Evolutionary conservation across 495 filamentous ascomycete species (phyloP), one percentile per base, ranked within the genome.

Genomic region (Sabuloglossum arenarium): DNA sequence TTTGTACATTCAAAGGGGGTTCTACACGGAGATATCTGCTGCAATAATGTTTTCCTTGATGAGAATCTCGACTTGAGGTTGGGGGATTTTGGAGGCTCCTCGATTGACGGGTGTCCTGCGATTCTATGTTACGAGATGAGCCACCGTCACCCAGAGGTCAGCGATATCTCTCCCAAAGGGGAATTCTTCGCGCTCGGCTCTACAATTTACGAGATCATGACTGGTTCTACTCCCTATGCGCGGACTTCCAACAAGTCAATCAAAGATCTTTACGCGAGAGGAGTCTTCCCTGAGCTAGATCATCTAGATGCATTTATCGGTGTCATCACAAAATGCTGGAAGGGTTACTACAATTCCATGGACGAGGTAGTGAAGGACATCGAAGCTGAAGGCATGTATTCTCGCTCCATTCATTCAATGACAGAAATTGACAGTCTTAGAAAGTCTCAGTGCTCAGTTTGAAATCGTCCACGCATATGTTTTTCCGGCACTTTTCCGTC

Each of bases 51-150:
- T 32, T 63, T 63, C 43, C 61, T 66, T 16, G 59, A 66, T 58
- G 46, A 62, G 11, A 49, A 56, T 19, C 42, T 60, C 32, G 60
- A 65, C 56, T 51, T 55, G 25, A 65, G 59, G 59, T 43, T 66
- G 28, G 65, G 57, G 31, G 64, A 66, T 56, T 67, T 67, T 60
- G 65, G 56, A 34, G 65, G 65, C 10, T 66, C 64, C 27, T 61
- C 65, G n/a, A 60, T 32, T 32, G 30, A 32, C 11, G 30, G 30
- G 11, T 11, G 11, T 5, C 5, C 4, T 32, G 5, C 30, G 4
- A 4, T 32, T 11, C 4, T 32, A 4, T 32, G 30, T 11, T 32
- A 32, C 11, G 30, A 32, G 30, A 32, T 11, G 5, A 32, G 30
- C 11, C 30, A 32, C 30, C 5, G 11, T 5, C 30, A 32, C 11